Percentiles rank a stretch among this genome's conserved stretches.
Conservation (phyloP, 1,284 basidiomycete species). For the Leccinum subrobustum region DNA sequence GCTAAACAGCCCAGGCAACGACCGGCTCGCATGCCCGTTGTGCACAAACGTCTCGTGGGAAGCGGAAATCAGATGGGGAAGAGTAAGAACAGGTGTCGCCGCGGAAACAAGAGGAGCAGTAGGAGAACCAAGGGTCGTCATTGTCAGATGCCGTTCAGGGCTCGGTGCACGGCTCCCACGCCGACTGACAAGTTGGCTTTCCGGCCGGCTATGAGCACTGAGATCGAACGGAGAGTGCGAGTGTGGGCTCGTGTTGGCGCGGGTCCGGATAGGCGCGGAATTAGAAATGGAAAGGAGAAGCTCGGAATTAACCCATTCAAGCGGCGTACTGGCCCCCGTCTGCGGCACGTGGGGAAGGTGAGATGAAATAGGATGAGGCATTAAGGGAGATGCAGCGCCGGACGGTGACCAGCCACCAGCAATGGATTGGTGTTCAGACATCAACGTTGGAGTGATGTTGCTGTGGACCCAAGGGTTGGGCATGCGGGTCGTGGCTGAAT, state of each 20-base stretch:
- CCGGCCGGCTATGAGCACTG: conserved; percentile 23
- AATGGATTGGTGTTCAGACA: conserved; percentile 30
- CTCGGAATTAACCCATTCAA: conserved; percentile 83
- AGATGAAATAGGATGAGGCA: conserved; percentile 35
- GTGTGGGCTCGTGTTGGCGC: conserved; percentile 17
- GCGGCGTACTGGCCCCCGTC: conserved; percentile 43
- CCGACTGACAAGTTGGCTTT: conserved; percentile 43
- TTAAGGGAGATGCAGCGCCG: conserved; percentile 37
- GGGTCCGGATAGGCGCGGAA: conserved; percentile 27
- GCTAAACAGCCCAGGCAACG: conserved; percentile 49
- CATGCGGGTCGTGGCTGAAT: conserved; percentile 62
- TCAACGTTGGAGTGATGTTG: conserved; percentile 30
- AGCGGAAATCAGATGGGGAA: background rate
- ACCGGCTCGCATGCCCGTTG: conserved; percentile 48
- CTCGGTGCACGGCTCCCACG: conserved; percentile 49
- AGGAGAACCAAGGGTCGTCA: conserved; percentile 12
- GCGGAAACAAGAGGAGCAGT: background rate
- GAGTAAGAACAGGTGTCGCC: background rate
- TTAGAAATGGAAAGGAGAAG: conserved; percentile 64
- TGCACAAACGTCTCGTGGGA: conserved; percentile 51
- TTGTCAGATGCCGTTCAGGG: conserved; percentile 40
- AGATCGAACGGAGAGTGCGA: conserved; percentile 26
- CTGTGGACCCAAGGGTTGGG: conserved; percentile 57
- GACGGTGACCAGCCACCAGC: conserved; percentile 23
- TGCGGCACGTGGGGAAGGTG: conserved; percentile 48